These are phyloP conservation scores for Hymenoscyphus infarciens DNA, from an alignment of 2,329 filamentous ascomycete genomes.

Conservation along the genomic window DNA sequence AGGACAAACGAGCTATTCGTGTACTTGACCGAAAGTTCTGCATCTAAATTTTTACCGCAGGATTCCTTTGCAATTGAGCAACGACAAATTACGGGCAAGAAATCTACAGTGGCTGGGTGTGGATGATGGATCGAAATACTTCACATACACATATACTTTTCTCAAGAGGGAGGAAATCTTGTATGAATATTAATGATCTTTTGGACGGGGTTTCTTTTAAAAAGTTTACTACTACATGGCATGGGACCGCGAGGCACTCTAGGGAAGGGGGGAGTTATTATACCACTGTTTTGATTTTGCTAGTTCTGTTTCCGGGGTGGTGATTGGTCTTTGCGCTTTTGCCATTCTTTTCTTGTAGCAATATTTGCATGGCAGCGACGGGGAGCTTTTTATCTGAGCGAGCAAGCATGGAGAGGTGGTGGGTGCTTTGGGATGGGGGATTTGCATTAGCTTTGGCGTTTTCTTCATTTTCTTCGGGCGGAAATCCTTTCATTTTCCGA, in stretches of 20 bases:
- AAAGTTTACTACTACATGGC: background rate
- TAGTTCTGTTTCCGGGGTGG: background rate
- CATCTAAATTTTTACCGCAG: slow-evolving; percentile 22
- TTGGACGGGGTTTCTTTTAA: background rate
- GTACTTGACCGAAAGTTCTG: slow-evolving; percentile 61
- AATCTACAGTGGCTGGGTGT: background rate
- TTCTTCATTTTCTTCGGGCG: background rate
- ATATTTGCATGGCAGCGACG: background rate
- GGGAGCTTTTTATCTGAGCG: background rate
- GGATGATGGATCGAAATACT: background rate
- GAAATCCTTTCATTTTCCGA: background rate
- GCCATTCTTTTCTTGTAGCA: background rate
- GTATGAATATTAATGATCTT: background rate
- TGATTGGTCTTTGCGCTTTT: background rate
- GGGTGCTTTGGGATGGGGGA: background rate
- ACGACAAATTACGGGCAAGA: background rate
- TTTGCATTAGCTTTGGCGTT: background rate
- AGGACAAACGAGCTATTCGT: slow-evolving; percentile 62
- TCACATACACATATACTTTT: background rate
- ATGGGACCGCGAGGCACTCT: background rate
- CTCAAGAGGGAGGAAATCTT: background rate
- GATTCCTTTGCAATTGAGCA: slow-evolving; percentile 11
- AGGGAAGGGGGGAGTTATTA: background rate
- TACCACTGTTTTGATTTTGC: slow-evolving; percentile 1
- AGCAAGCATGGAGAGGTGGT: background rate